Base-by-base conservation (phyloP, 495 filamentous ascomycete species). In the Articulospora tetracladia region DNA sequence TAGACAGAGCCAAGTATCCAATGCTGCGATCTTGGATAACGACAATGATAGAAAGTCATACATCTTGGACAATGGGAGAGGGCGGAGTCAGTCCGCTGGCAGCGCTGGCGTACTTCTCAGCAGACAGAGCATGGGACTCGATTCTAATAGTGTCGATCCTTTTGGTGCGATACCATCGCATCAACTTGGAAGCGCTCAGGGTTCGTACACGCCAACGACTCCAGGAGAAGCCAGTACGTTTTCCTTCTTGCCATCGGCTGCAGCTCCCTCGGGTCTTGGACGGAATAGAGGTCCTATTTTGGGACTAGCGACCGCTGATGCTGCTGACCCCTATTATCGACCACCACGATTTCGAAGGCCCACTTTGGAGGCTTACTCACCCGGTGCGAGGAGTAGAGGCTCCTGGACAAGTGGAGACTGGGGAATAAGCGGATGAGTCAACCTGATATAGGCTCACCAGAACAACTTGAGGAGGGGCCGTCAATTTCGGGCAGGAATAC, bases 51-150 rank as follows among this genome's bases (percentile, higher is more conserved):
- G 82, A 27, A 85, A 91, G 63, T 82, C 82, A n/a, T 89, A 88
- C 58, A 73, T 74, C 67, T 66, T 85, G 34, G 80, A 83, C 47
- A 80, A 75, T 17, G 87, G 86, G 12, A 81, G 90, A 39, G 75
- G 90, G 8, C 78, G 92, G 63, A 96, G 92, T 74, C 76, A 93
- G 63, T 96, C 91, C 7, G 91, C 86, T 1, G 79, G 75, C 10
- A 96, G 90, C 70, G 91, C 91, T 36, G 88, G 85, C 19, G 73
- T 92, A 23, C 76, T 97, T 26, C 73, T 93, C 34, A 83, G 82
- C 56, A 79, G 83, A 57, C 75, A 74, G 2, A 76, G 72, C 46
- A 62, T 59, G 26, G 67, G 59, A 0, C 22, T 69, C 3, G 67
- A 67, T 23, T 61, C 61, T 44, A 58, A 39, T 25, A 52, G 47